These are phyloP conservation scores for Nannochloropsis salina DNA, from an alignment of 108 stramenopile genomes.

Conservation along the genomic window DNA sequence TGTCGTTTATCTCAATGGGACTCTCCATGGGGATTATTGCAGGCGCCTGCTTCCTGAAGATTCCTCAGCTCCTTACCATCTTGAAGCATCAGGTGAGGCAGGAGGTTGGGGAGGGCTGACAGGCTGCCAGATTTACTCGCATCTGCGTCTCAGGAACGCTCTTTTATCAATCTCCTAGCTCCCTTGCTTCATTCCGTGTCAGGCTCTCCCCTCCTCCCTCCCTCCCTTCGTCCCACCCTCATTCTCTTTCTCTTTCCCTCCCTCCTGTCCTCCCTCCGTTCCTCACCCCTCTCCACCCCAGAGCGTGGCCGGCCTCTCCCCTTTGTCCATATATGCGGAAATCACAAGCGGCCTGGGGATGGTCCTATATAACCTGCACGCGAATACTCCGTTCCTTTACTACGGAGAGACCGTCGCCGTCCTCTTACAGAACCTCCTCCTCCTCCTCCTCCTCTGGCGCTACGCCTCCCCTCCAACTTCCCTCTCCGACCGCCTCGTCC, in stretches of 20 bases:
- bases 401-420: too few relatives aligned
- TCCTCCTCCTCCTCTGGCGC: too few relatives aligned
- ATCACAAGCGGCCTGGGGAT: background rate
- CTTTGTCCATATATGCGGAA: background rate
- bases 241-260: background rate
- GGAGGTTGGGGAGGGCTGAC: background rate
- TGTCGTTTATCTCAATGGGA: background rate
- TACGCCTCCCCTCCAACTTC: too few relatives aligned
- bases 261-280: background rate
- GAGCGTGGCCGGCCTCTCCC: background rate
- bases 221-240: background rate
- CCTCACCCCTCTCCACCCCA: background rate
- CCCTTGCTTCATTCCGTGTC: too few relatives aligned
- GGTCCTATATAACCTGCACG: too few relatives aligned
- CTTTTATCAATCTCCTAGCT: too few relatives aligned
- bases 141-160: too few relatives aligned
- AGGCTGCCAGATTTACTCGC: too few relatives aligned
- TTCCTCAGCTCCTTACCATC: background rate
- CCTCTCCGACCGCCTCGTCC: too few relatives aligned
- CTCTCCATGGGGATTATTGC: background rate
- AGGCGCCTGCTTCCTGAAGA: background rate
- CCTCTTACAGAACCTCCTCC: too few relatives aligned
- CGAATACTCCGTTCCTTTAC: too few relatives aligned
- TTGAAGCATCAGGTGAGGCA: background rate
- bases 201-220: background rate